Conservation (phyloP, 1,284 basidiomycete species). For the Pascua sp. region DNA sequence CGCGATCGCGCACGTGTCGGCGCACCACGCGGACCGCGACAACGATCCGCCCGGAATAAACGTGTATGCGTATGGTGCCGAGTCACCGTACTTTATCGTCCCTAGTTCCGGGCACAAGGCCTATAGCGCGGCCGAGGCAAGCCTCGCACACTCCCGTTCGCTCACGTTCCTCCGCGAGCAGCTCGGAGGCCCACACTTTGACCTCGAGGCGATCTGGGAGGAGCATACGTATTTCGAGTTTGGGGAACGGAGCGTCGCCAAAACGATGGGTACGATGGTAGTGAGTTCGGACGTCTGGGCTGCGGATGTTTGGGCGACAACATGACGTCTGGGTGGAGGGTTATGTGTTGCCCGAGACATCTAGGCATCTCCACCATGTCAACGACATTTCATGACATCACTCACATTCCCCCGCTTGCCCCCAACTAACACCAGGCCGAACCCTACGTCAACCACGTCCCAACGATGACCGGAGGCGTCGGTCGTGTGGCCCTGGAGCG, state of each 20-base stretch:
- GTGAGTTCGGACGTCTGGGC: slow-evolving; percentile 12
- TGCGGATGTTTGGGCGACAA: too few relatives aligned
- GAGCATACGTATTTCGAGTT: slow-evolving; percentile 26
- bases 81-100: slow-evolving; percentile 20
- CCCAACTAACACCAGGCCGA: slow-evolving; percentile 15
- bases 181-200: slow-evolving; percentile 20
- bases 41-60: background rate
- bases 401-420: too few relatives aligned
- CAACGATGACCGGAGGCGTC: slow-evolving; percentile 53
- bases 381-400: too few relatives aligned
- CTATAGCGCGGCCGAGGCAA: slow-evolving; percentile 15
- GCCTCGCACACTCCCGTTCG: slow-evolving; percentile 15
- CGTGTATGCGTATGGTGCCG: slow-evolving; percentile 8
- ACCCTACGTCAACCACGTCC: slow-evolving; percentile 32
- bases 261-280: slow-evolving; percentile 33
- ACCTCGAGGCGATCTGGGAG: slow-evolving; percentile 22
- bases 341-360: too few relatives aligned
- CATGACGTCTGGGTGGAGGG: too few relatives aligned
- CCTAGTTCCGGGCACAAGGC: slow-evolving; percentile 16
- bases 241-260: slow-evolving; percentile 26
- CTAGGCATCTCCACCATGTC: too few relatives aligned
- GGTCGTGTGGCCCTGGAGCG: slow-evolving; percentile 55
- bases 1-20: slow-evolving; percentile 10
- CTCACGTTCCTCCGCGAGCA: slow-evolving; percentile 16
- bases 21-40: background rate